Evolutionary conservation across 345 rosid species (phyloP).

Genomic region (Fremontodendron californicum): DNA sequence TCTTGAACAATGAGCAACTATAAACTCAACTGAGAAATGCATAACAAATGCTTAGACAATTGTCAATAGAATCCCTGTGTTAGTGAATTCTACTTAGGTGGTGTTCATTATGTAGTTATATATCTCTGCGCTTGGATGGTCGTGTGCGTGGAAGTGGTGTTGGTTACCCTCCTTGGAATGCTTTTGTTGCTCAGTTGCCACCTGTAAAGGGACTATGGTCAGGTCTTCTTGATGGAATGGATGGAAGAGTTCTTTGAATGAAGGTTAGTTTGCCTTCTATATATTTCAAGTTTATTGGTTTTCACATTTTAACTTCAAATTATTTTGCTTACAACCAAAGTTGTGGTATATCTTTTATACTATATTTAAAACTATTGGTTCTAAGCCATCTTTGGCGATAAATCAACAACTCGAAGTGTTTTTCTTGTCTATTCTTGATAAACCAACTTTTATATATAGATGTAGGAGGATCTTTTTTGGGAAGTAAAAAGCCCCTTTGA

Average conservation of each 20-base stretch:
- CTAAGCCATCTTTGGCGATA: too few relatives aligned
- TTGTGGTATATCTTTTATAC: not conserved
- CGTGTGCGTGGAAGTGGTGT: constrained; percentile 94
- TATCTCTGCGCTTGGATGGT: constrained; percentile 86
- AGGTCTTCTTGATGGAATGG: constrained; percentile 94
- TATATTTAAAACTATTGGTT: too few relatives aligned
- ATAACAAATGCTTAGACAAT: not conserved
- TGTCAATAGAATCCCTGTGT: not conserved
- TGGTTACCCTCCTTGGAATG: constrained; percentile 99
- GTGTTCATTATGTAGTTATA: constrained; percentile 48
- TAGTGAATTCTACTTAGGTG: not conserved
- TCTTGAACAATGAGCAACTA: not conserved
- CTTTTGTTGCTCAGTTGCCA: constrained; percentile 84
- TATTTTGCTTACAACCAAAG: not conserved
- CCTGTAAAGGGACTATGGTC: constrained; percentile 87
- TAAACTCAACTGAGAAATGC: not conserved
- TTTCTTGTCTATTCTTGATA: too few relatives aligned
- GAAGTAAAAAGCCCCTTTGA: too few relatives aligned
- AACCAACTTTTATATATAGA: too few relatives aligned
- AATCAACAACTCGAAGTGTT: too few relatives aligned
- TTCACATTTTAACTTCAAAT: not conserved
- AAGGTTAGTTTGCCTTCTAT: constrained; percentile 12
- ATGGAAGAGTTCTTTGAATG: constrained; percentile 67
- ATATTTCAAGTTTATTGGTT: not conserved
- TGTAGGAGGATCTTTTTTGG: too few relatives aligned